Evolutionary conservation across 768 basidiomycete genomes (phyloP), one percentile per base, ranked within the genome.

Genomic region (Kockovaella imperatae): DNA sequence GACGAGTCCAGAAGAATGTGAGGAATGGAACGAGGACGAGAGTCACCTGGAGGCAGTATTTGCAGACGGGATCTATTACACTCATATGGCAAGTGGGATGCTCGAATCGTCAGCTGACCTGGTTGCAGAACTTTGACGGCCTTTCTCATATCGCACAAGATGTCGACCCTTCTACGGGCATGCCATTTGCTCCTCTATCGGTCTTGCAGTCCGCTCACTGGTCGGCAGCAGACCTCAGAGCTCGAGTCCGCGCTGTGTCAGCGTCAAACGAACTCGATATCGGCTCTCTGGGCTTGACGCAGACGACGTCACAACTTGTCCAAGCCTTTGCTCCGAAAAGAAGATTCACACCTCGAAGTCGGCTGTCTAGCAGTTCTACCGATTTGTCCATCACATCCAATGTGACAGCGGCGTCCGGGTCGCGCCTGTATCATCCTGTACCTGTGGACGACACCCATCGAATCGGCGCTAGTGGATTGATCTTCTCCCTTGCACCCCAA

Each of bases 171-270:
- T 76, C 77, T 0, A 88, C 84, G 0, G 76, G 78, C 3, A 76
- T 75, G 14, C 78, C 81, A 0, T 91, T 80, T 64, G 85, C 85
- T 3, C 78, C 86, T 0, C 72, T 83, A 28, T 60, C 75, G 2
- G 74, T 81, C 5, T 68, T 93, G 5, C 85, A 91, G 62, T 76
- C 80, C 0, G 83, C 88, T 1, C 81, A 83, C 54, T 96, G 89
- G 89, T 75, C 60, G 13, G 58, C 67, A 13, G 64, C 69, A 1
- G 69, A 73, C 39, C 57, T 72, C 1, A 49, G 59, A 40, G 42
- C 67, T 23, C 52, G 54, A 7, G 65, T 72, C 35, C 52, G 47
- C 25, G 24, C 40, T 10, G 23, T n/a, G 5, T 35, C 29, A 15
- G 42, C 45, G 6, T 39, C 47, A 21, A 39, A 50, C n/a, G 46